These are phyloP conservation scores for Catenaria anguillulae DNA, from an alignment of 371 early-diverging fungal genomes.

Conservation along the genomic window DNA sequence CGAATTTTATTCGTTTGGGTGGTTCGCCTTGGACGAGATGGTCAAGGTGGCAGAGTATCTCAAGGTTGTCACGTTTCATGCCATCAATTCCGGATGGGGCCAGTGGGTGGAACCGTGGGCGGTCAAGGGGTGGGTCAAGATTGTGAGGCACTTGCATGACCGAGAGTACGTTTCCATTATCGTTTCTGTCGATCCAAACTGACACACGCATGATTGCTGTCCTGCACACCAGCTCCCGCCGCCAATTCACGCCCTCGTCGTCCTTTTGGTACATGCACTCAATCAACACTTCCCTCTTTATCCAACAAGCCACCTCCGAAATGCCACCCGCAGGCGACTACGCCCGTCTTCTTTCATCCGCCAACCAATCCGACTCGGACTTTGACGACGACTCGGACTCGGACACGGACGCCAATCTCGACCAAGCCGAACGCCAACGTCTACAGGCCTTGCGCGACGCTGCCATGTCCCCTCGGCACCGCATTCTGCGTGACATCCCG, in stretches of 20 bases:
- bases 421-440: background rate
- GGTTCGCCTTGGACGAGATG: background rate
- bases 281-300: background rate
- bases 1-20: background rate
- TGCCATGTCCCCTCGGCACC: slow-evolving; percentile 42
- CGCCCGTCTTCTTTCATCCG: background rate
- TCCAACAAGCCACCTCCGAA: background rate
- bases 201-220: no score
- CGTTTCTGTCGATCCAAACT: no score
- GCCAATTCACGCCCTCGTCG: background rate
- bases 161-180: background rate
- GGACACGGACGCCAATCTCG: background rate
- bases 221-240: background rate
- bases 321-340: slow-evolving; percentile 5
- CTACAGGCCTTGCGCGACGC: background rate
- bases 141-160: background rate
- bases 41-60: background rate
- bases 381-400: no score
- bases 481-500: slow-evolving; percentile 63
- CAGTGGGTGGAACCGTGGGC: no score
- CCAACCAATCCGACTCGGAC: background rate
- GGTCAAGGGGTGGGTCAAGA: background rate
- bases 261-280: background rate
- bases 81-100: no score
- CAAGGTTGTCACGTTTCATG: background rate